A percentile compares a stretch with the other conserved stretches of the same genome.
phyloP scores from a whole-genome alignment of 2,329 filamentous ascomycete genomes.

The Helotiales sp. region DNA sequence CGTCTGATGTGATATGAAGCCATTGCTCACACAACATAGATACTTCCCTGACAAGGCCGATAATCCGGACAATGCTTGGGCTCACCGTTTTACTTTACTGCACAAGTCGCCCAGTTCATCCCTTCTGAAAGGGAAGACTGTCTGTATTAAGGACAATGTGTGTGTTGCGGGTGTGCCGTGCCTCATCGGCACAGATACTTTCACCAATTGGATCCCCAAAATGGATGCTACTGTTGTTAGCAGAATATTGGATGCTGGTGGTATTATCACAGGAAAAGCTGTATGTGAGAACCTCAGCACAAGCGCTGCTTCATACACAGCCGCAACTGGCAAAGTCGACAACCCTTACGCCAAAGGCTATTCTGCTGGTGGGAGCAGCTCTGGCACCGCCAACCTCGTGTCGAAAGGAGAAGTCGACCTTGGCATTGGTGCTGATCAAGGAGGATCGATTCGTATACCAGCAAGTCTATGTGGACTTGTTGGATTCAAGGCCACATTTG shows the following conservation, averaged over 20 bases:
- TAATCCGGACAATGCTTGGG: slow-evolving; percentile 24
- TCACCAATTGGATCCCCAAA: slow-evolving; percentile 48
- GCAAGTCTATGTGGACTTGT: slow-evolving; percentile 47
- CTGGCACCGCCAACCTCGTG: slow-evolving; percentile 48
- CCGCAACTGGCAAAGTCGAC: slow-evolving; percentile 46
- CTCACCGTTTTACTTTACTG: slow-evolving; percentile 15
- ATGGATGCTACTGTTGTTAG: slow-evolving; percentile 56
- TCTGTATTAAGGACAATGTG: slow-evolving; percentile 56
- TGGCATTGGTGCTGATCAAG: slow-evolving; percentile 46
- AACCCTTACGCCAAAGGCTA: slow-evolving; percentile 47
- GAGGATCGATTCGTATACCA: slow-evolving; percentile 74
- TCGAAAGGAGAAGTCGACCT: slow-evolving; percentile 43
- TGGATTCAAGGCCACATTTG: slow-evolving; percentile 27
- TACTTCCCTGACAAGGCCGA: slow-evolving; percentile 20
- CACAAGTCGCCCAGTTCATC: slow-evolving; percentile 18
- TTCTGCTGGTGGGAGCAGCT: slow-evolving; percentile 50
- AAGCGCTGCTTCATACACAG: slow-evolving; percentile 48
- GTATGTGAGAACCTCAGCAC: slow-evolving; percentile 56
- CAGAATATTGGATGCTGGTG: slow-evolving; percentile 50
- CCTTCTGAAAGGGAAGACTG: slow-evolving; percentile 43
- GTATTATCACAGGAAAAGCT: slow-evolving; percentile 49
- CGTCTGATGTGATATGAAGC: not conserved
- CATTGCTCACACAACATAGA: not conserved
- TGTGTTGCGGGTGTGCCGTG: slow-evolving; percentile 54
- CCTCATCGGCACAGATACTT: slow-evolving; percentile 52